phyloP scores from a whole-genome alignment of 139 green algal genomes.

The Pseudopediastrum boryanum region DNA sequence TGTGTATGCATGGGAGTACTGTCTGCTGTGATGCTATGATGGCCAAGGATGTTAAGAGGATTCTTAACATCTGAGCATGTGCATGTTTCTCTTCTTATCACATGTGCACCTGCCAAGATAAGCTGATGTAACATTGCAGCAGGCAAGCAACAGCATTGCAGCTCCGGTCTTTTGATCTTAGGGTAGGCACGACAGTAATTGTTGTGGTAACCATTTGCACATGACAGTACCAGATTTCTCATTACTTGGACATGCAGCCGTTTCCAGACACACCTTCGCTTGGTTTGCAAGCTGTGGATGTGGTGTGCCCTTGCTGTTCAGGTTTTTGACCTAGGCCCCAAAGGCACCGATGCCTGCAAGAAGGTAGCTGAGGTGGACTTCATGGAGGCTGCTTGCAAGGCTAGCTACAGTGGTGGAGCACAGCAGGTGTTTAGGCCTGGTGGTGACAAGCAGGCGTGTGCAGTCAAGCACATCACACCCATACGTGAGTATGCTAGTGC shows the following conservation, averaged over 20 bases:
- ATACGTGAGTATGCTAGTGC: conserved; percentile 52
- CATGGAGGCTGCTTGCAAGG: conserved; percentile 38
- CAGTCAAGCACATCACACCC: conserved; percentile 76
- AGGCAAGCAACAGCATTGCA: neutral
- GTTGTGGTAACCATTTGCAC: too few species aligned
- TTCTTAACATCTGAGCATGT: too few species aligned
- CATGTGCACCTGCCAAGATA: neutral
- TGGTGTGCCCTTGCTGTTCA: too few species aligned
- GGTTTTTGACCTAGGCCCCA: conserved; percentile 89
- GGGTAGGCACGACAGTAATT: too few species aligned
- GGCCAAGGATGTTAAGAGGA: too few species aligned
- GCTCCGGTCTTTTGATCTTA: neutral
- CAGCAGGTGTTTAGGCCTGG: conserved; percentile 68
- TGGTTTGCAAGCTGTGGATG: too few species aligned
- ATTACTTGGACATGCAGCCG: too few species aligned
- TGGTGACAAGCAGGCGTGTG: conserved; percentile 59
- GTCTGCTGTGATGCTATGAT: too few species aligned
- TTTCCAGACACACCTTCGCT: too few species aligned
- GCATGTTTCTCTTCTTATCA: too few species aligned
- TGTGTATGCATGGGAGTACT: too few species aligned
- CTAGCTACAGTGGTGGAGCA: conserved; percentile 39
- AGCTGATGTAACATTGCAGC: neutral
- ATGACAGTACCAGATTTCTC: too few species aligned
- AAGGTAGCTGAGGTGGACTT: conserved; percentile 82
- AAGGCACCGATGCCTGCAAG: conserved; percentile 53